Evolutionary conservation across 352 stramenopile genomes (phyloP).

Genomic region (Vaucheria bursata): DNA sequence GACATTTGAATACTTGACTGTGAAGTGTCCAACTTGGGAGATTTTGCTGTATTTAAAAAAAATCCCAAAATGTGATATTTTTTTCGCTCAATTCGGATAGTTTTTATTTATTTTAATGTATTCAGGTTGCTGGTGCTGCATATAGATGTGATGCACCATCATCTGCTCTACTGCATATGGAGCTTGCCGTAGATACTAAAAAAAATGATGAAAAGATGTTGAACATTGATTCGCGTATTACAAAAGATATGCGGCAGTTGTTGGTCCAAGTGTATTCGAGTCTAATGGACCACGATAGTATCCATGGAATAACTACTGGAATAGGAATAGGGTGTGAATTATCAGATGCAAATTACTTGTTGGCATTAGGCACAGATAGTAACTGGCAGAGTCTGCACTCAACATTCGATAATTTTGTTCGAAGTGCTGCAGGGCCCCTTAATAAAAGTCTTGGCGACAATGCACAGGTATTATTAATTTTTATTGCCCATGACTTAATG

Average conservation of each 20-base stretch:
- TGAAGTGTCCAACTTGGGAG: no score
- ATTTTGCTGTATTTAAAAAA: no score
- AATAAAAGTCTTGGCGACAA: not conserved
- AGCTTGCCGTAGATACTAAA: not conserved
- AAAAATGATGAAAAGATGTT: not conserved
- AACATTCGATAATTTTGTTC: not conserved
- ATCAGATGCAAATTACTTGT: not conserved
- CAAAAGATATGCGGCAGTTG: constrained; percentile 5
- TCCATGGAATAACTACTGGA: constrained; percentile 26
- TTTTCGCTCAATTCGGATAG: no score
- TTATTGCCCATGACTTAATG: not conserved
- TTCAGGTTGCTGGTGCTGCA: not conserved
- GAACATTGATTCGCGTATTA: not conserved
- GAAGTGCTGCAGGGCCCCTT: not conserved
- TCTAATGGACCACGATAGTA: constrained; percentile 36
- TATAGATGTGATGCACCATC: not conserved
- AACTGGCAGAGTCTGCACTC: not conserved
- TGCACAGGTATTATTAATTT: not conserved
- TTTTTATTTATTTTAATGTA: no score
- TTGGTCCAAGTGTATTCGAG: constrained; percentile 39
- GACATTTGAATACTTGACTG: no score
- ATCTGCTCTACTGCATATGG: not conserved
- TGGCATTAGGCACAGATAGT: not conserved
- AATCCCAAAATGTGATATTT: no score
- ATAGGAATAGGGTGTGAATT: not conserved